Evolutionary conservation across 192 early-diverging fungal species (phyloP).

Genomic region (Backusella macrospora): DNA sequence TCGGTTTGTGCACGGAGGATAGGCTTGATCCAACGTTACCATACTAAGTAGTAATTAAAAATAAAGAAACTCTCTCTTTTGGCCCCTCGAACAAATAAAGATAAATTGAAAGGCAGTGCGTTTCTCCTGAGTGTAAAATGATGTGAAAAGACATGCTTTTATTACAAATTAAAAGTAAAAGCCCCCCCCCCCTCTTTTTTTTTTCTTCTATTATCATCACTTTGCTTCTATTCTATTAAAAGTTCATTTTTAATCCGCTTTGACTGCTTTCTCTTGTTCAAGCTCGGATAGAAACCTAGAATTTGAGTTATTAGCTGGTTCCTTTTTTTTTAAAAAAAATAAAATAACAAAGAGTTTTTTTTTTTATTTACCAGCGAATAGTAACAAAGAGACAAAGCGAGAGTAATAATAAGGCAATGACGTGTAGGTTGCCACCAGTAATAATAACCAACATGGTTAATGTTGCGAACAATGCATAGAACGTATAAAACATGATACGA

Average conservation of each 20-base stretch:
- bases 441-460: constrained; percentile 23
- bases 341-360: not conserved
- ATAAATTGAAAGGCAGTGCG: too few relatives aligned
- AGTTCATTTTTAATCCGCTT: not conserved
- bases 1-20: too few relatives aligned
- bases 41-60: too few relatives aligned
- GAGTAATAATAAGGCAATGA: constrained; percentile 37
- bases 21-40: too few relatives aligned
- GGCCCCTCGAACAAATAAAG: too few relatives aligned
- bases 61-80: too few relatives aligned
- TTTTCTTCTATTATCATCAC: too few relatives aligned
- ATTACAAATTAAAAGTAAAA: too few relatives aligned
- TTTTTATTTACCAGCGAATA: constrained; percentile 32
- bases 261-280: not conserved
- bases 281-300: constrained; percentile 7
- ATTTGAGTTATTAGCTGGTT: not conserved
- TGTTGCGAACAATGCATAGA: constrained; percentile 42
- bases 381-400: constrained; percentile 37
- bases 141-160: too few relatives aligned
- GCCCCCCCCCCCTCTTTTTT: too few relatives aligned
- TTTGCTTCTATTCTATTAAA: too few relatives aligned
- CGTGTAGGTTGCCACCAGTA: constrained; percentile 40
- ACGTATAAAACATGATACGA: constrained; percentile 36
- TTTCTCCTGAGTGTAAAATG: too few relatives aligned
- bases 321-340: not conserved